Base-by-base conservation (phyloP, 208 protist species). In the Novymonas esmeraldas region DNA sequence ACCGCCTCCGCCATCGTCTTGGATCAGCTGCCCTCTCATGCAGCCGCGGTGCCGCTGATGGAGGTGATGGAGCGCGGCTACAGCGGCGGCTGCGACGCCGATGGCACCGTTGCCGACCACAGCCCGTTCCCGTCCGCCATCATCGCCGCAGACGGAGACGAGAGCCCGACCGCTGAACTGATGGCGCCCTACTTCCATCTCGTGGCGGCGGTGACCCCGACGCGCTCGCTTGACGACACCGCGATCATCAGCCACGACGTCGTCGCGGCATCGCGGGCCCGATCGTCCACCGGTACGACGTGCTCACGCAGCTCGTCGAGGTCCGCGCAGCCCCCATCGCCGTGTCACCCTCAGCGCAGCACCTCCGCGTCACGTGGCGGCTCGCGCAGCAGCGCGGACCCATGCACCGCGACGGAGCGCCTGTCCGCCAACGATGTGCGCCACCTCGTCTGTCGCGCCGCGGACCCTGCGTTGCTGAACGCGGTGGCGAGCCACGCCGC, bases 241-340 rank as follows among this genome's bases (percentile, higher is more conserved):
- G 78, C 70, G 14, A 56, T 70, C n/a, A 86, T 94, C 51, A 81
- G 88, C 26, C 76, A 90, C 28, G 78, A 79, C 31, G 82, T 87
- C n/a, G 79, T 91, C 42, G 77, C 84, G 11, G 73, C 78, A 6
- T 78, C 68, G 26, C 48, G 67, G 3, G 70, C 65, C 34, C 71
- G 75, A 50, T 54, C 64, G 29, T 70, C 77, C 0, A 50, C 45
- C 34, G 70, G 65, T 46, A 48, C 49, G 28, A 38, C 64, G 18
- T 29, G 44, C 29, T 70, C 63, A 5, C 45, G 68, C 49, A 60
- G 58, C 33, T 16, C 46, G 14, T 76, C 76, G 24, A n/a, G 36
- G 6, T 1, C 57, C 22, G 33, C 57, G 0, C 60, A 29, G 36
- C 22, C 44, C 2, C 49, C 57, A n/a, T 28, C 41, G 14, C 39